A percentile compares a stretch with the other conserved stretches of the same genome.
Evolutionary conservation across 1,284 basidiomycete species (phyloP).

Genomic region (Ceratorhiza oryzae-sativae): DNA sequence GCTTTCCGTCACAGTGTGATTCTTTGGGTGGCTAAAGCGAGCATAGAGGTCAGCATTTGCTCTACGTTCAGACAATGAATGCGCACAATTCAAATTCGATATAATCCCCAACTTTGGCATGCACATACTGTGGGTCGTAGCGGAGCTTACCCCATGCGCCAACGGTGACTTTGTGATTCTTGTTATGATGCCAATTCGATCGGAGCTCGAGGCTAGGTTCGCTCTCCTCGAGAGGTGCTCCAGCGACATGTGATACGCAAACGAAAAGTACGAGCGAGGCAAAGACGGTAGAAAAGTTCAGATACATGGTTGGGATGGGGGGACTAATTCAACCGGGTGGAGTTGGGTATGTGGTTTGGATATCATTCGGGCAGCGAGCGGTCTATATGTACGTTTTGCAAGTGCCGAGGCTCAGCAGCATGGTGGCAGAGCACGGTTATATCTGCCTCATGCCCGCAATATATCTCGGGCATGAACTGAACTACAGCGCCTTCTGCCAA

Average conservation of each 20-base stretch:
- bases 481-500: background rate
- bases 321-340: background rate
- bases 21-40: slow-evolving; percentile 1
- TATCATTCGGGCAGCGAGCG: background rate
- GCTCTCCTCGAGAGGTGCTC: background rate
- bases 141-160: slow-evolving; percentile 1
- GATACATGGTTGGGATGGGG: background rate
- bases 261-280: background rate
- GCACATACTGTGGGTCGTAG: slow-evolving; percentile 4
- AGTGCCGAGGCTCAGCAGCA: background rate
- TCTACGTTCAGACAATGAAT: background rate
- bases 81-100: slow-evolving; percentile 11
- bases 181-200: slow-evolving; percentile 13
- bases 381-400: background rate
- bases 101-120: slow-evolving; percentile 1
- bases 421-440: background rate
- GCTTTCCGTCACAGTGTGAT: slow-evolving; percentile 8
- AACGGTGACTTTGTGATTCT: slow-evolving; percentile 14
- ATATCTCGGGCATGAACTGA: background rate
- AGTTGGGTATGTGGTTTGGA: background rate
- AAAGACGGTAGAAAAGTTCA: background rate
- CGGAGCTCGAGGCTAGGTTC: slow-evolving; percentile 4
- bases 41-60: background rate
- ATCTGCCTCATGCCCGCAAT: background rate
- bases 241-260: background rate